Conservation (phyloP, 305 asterid species). For the Rubia occidens region DNA sequence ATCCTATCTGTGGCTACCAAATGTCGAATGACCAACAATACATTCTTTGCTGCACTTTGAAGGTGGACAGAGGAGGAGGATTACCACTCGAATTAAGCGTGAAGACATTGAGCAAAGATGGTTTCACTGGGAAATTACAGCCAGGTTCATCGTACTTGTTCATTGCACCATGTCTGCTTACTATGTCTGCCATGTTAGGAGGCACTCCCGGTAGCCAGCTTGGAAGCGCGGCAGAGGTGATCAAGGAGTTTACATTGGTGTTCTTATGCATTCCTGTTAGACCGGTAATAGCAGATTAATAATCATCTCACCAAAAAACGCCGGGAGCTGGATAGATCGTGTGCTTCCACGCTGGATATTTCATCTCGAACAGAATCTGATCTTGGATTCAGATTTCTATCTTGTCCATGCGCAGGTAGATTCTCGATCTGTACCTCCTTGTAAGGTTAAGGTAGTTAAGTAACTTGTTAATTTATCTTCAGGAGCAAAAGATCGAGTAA, state of each 20-base stretch:
- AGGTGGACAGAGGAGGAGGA: no score
- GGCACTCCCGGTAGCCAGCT: no score
- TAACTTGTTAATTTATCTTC: not conserved
- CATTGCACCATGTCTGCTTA: no score
- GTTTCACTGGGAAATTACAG: no score
- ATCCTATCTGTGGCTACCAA: no score
- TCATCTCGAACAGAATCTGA: constrained; percentile 71
- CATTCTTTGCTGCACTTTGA: no score
- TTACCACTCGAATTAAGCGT: no score
- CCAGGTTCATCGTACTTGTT: no score
- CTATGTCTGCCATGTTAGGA: no score
- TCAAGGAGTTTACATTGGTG: constrained; percentile 37
- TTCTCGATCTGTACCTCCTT: constrained; percentile 1
- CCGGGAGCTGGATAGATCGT: constrained; percentile 59
- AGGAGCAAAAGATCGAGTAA: constrained; percentile 65
- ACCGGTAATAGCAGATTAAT: constrained; percentile 88
- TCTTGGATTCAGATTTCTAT: constrained; percentile 84
- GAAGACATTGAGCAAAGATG: no score
- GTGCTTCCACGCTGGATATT: constrained; percentile 77
- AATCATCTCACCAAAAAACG: constrained; percentile 40
- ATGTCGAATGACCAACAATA: no score
- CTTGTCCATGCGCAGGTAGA: constrained; percentile 85
- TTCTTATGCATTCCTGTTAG: constrained; percentile 82
- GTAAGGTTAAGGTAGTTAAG: not conserved
- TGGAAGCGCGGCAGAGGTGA: no score